Evolutionary conservation across 164 flowering plant genomes (phyloP).

Genomic region (Santalum album): DNA sequence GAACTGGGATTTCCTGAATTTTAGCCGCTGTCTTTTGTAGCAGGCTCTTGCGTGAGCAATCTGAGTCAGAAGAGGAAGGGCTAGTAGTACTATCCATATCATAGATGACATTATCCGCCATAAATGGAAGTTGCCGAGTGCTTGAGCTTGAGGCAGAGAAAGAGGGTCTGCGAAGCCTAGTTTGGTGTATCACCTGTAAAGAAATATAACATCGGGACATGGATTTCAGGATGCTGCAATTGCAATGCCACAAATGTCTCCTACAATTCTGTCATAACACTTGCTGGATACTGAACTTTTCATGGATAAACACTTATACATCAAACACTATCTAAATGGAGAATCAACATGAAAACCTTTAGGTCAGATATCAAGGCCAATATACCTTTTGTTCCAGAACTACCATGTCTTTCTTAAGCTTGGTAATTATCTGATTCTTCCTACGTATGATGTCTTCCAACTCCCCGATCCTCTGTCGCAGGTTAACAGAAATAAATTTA

Average conservation of each 20-base stretch:
- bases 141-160: constrained; percentile 21
- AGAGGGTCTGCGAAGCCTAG: constrained; percentile 64
- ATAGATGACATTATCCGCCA: constrained; percentile 65
- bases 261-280: too few relatives aligned
- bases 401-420: constrained; percentile 59
- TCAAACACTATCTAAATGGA: too few relatives aligned
- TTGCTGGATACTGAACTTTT: too few relatives aligned
- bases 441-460: constrained; percentile 68
- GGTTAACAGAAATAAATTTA: background rate
- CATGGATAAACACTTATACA: too few relatives aligned
- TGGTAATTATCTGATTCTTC: constrained; percentile 55
- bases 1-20: constrained; percentile 7
- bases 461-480: constrained; percentile 66
- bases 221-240: background rate
- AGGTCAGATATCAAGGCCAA: too few relatives aligned
- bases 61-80: constrained; percentile 83
- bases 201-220: background rate
- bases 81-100: constrained; percentile 76
- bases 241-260: too few relatives aligned
- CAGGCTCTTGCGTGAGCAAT: constrained; percentile 23
- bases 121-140: constrained; percentile 27
- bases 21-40: constrained; percentile 10
- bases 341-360: too few relatives aligned
- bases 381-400: constrained; percentile 75
- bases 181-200: constrained; percentile 47